Evolutionary conservation across 257 asterid species (phyloP), one percentile per base, ranked within the genome.

Genomic region (Asclepias syriaca): DNA sequence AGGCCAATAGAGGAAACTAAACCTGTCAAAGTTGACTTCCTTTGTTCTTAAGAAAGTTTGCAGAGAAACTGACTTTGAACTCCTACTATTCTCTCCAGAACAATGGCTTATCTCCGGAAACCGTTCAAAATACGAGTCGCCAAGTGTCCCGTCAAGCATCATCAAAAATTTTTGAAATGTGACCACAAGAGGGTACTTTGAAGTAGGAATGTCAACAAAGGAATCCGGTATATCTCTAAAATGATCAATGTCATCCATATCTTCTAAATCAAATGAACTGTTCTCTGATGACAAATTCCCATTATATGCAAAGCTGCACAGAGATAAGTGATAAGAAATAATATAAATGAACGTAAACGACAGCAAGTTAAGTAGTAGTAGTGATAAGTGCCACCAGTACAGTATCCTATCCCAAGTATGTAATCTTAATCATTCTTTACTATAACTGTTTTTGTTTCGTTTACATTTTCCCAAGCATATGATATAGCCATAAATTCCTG

Each of bases 101-200:
- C 66, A 61, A 13, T 32, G 74, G 59, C 80, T 74, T 43, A 61
- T 79, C 29, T 65, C 77, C 24, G 18, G 77, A 71, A 87, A 87
- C 66, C 94, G 82, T 71, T 82, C 79, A 68, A 89, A 89, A 68
- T 81, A 89, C 7, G 96, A 87, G 34, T 70, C 66, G 10, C 85
- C 84, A 16, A 87, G 37, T 43, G 90, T 81, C 43, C 92, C 94
- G 39, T 89, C 96, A 4, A 89, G 87, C 96, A 87, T 89, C 92
- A 89, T 79, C 59, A 89, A 37, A 68, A 89, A 87, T 76, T 89
- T 87, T n/a, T 77, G 89, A 66, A 89, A 89, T 24, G 94, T 89
- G 59, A 89, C 78, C 14, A 89, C 87, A 5, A 89, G 89, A 29
- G 94, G 96, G 73, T 83, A 87, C 72, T 79, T 80, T 45, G 78